Evolutionary conservation across 331 rosid species (phyloP).

Genomic region (Stylosanthes scabra): DNA sequence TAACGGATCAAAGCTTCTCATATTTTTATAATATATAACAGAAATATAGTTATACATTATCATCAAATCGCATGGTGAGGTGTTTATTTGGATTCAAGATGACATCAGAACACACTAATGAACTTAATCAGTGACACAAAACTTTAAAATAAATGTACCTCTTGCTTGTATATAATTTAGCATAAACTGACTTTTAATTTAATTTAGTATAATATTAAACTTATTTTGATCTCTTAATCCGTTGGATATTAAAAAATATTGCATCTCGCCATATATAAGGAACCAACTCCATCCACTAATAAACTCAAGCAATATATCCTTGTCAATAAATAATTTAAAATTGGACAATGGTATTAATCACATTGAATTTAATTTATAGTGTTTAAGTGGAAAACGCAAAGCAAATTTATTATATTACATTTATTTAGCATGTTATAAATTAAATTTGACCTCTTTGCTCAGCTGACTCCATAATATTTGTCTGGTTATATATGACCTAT

Average conservation of each 20-base stretch:
- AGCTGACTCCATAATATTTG: constrained; percentile 29
- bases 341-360: not conserved
- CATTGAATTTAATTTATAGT: not conserved
- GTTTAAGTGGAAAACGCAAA: constrained; percentile 34
- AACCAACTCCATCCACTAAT: too few species aligned
- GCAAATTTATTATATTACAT: constrained; percentile 11
- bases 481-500: constrained; percentile 15
- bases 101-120: not conserved
- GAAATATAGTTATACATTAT: not conserved
- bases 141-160: not conserved
- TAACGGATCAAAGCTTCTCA: not conserved
- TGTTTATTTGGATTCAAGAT: not conserved
- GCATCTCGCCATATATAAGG: not conserved
- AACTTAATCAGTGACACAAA: not conserved
- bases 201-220: not conserved
- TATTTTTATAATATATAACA: not conserved
- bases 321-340: not conserved
- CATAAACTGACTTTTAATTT: not conserved
- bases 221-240: not conserved
- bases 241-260: not conserved
- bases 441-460: constrained; percentile 28
- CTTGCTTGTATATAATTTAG: not conserved
- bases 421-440: not conserved
- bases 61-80: not conserved
- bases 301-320: not conserved